Percentiles rank a stretch among this genome's conserved stretches.
These are phyloP conservation scores for Candida silvatica DNA, from an alignment of 805 yeast species.

Conservation along the genomic window DNA sequence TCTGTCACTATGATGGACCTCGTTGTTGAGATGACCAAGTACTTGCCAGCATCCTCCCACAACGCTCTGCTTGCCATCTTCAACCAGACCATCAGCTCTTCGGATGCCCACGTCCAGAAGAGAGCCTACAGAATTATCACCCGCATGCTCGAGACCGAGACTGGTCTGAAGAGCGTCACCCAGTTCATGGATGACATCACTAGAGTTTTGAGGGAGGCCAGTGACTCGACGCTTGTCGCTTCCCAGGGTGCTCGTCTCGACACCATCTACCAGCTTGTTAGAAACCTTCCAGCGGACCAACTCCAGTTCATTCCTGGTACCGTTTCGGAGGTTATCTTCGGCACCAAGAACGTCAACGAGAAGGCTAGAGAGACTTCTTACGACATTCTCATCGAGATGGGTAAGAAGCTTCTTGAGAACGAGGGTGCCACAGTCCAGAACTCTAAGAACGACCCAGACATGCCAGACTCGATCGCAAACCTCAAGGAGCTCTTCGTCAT, in stretches of 20 bases:
- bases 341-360: slow-evolving; percentile 90
- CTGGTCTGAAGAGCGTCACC: slow-evolving; percentile 47
- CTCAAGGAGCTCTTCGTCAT: slow-evolving; percentile 82
- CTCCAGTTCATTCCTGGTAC: slow-evolving; percentile 73
- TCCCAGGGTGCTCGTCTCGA: slow-evolving; percentile 75
- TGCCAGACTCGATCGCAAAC: slow-evolving; percentile 59
- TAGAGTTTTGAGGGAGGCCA: slow-evolving; percentile 46
- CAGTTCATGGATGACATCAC: slow-evolving; percentile 51
- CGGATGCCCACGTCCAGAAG: slow-evolving; percentile 71
- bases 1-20: slow-evolving; percentile 89
- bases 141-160: slow-evolving; percentile 59
- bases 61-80: slow-evolving; percentile 73
- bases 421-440: slow-evolving; percentile 60
- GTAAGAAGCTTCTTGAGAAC: slow-evolving; percentile 52
- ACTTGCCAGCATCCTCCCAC: slow-evolving; percentile 64
- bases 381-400: slow-evolving; percentile 70
- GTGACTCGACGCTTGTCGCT: slow-evolving; percentile 52
- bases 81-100: slow-evolving; percentile 50
- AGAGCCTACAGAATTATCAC: slow-evolving; percentile 78
- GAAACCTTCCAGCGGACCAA: slow-evolving; percentile 53
- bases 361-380: slow-evolving; percentile 81
- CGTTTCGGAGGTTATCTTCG: slow-evolving; percentile 80
- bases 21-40: slow-evolving; percentile 78
- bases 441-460: slow-evolving; percentile 47
- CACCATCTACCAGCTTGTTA: slow-evolving; percentile 55